These are phyloP conservation scores for Dendrobium catenatum DNA, from an alignment of 106 monocot genomes.

Conservation along the genomic window DNA sequence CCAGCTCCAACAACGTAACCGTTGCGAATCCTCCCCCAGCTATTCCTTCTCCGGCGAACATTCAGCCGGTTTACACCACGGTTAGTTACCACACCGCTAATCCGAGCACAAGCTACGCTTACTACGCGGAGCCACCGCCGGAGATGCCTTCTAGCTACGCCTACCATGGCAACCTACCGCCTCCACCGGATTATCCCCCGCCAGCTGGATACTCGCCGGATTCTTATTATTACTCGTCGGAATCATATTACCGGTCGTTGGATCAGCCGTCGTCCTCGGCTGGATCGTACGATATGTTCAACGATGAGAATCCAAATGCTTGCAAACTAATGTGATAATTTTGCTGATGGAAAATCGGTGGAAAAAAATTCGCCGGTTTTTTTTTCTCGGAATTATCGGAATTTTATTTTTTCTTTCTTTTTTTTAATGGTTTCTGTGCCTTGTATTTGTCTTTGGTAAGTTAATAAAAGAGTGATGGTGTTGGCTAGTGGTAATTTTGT, in stretches of 20 bases:
- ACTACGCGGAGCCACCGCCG: constrained; percentile 10
- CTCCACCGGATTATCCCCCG: not conserved
- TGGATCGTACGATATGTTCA: constrained; percentile 39
- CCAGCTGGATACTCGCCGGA: not conserved
- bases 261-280: constrained; percentile 11
- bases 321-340: constrained; percentile 65
- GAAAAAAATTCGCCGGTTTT: not conserved
- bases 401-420: not conserved
- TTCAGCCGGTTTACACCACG: constrained; percentile 15
- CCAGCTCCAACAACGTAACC: not conserved
- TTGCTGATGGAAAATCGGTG: not conserved
- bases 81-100: constrained; percentile 39
- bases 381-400: not conserved
- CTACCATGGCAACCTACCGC: not conserved
- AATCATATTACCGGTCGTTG: constrained; percentile 11
- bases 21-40: not conserved
- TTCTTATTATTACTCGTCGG: constrained; percentile 5
- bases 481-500: too few species aligned
- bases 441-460: too few species aligned
- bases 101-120: constrained; percentile 29
- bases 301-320: constrained; percentile 62
- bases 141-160: constrained; percentile 6
- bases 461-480: too few species aligned
- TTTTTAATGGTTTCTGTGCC: not conserved
- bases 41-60: constrained; percentile 1